Conservation (phyloP, 2,329 filamentous ascomycete species). For the Fusarium brachygibbosum region DNA sequence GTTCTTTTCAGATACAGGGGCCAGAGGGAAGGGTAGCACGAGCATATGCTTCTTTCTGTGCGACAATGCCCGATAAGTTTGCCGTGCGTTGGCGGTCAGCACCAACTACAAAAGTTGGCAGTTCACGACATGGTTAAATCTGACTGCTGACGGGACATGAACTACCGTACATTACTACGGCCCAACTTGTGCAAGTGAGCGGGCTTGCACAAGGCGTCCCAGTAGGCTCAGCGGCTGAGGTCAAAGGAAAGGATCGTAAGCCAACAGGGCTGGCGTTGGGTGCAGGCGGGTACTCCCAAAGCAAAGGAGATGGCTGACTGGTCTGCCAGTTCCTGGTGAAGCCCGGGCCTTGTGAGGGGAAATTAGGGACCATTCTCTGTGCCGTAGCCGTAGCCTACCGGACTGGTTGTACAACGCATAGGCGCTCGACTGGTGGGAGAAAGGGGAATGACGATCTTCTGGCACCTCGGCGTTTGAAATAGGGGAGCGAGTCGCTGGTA, state of each 20-base stretch:
- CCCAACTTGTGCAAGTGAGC: constrained; percentile 38
- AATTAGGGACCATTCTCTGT: constrained; percentile 38
- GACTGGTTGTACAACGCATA: constrained; percentile 27
- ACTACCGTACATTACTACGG: constrained; percentile 13
- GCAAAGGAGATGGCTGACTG: constrained; percentile 32
- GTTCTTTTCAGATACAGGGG: not conserved
- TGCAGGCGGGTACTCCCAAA: constrained; percentile 41
- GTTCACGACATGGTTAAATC: constrained; percentile 40
- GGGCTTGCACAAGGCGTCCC: constrained; percentile 42
- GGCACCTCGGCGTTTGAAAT: constrained; percentile 20
- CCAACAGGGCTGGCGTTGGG: constrained; percentile 36
- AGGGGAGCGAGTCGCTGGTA: constrained; percentile 24
- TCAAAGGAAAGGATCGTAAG: constrained; percentile 46
- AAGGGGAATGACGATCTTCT: constrained; percentile 37
- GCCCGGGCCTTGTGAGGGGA: constrained; percentile 34
- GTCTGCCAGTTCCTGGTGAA: constrained; percentile 26
- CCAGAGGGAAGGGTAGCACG: constrained; percentile 8
- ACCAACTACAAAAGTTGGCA: constrained; percentile 21
- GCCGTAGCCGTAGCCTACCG: not conserved
- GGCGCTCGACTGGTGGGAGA: constrained; percentile 24
- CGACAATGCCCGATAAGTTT: not conserved
- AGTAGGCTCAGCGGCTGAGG: constrained; percentile 44
- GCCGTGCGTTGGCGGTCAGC: constrained; percentile 41
- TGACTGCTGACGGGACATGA: constrained; percentile 38
- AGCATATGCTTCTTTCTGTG: constrained; percentile 18